Evolutionary conservation across 2,329 filamentous ascomycete species (phyloP).

Genomic region (Ploettnerulaceae sp.): DNA sequence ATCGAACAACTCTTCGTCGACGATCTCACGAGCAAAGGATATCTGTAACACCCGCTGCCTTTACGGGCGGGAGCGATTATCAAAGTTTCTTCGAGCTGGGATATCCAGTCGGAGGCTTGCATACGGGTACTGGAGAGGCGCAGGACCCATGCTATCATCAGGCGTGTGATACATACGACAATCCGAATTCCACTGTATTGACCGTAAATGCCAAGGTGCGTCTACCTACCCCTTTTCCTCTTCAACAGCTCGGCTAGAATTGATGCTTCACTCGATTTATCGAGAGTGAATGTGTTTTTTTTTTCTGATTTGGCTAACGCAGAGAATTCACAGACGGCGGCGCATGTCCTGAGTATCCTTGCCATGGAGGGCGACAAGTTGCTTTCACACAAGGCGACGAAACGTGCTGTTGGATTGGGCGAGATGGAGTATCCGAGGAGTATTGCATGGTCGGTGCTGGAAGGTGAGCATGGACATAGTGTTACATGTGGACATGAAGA

Average conservation of each 20-base stretch:
- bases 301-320: neutral
- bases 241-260: no score
- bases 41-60: constrained; percentile 9
- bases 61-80: constrained; percentile 16
- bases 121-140: constrained; percentile 13
- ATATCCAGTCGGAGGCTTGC: constrained; percentile 15
- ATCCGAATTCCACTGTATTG: constrained; percentile 15
- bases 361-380: constrained; percentile 13
- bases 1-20: constrained; percentile 47
- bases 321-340: constrained; percentile 6
- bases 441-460: constrained; percentile 9
- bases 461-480: constrained; percentile 8
- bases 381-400: constrained; percentile 7
- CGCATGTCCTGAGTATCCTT: constrained; percentile 13
- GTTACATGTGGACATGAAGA: constrained; percentile 10
- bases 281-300: no score
- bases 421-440: constrained; percentile 10
- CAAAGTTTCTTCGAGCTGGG: constrained; percentile 13
- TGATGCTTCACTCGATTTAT: no score
- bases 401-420: constrained; percentile 2
- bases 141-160: constrained; percentile 20
- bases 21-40: constrained; percentile 12
- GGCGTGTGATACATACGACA: constrained; percentile 16
- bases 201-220: constrained; percentile 16
- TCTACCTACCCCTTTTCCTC: no score